Evolutionary conservation across 371 early-diverging fungal genomes (phyloP), one percentile per base, ranked within the genome.

Genomic region (Massospora cicadina): DNA sequence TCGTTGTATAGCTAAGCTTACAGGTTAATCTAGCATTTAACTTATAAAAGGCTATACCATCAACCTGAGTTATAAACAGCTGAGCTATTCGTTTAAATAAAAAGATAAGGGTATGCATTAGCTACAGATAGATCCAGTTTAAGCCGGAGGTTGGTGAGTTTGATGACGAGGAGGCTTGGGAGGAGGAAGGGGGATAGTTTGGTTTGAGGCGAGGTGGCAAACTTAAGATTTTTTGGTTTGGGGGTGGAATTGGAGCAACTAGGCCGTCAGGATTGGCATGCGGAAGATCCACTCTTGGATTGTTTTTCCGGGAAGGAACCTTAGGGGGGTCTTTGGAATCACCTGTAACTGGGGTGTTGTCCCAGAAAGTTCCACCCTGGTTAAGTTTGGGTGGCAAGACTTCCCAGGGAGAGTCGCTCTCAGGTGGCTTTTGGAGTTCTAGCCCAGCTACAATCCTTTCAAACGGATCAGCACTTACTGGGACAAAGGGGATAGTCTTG

Each of bases 391-490:
- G 43, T 5, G 10, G 5, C 17, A 17, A 17, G 43, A 10, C 17
- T 43, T 43, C 43, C 43, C 43, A 43, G 17, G 43, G 43, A 43
- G 43, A 43, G 29, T 21, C 60, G 13, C 2, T 25, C n/a, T 59
- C 29, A 12, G 31, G 21, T 10, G 60, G 60, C 31, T 26, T 26
- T 29, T 21, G 2, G 27, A 12, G 26, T 7, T 29, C 60, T 2
- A 59, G 12, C 2, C 60, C 60, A 29, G 26, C 29, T 12, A 26
- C 62, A 24, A 62, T 23, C 62, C 32, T 62, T 62, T 62, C 62
- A 62, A 62, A 62, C 7, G 62, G 62, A 26, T 62, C 62, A 31
- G 21, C 62, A 21, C 17, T 17, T 2, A 26, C 25, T 1, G 62
- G n/a, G 13, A 54, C 24, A 62, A 62, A 62, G 17, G 43, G 5